Percentiles rank a stretch among this genome's conserved stretches.
phyloP scores from a whole-genome alignment of 768 basidiomycete species.

The Hypholoma sublateritium region DNA sequence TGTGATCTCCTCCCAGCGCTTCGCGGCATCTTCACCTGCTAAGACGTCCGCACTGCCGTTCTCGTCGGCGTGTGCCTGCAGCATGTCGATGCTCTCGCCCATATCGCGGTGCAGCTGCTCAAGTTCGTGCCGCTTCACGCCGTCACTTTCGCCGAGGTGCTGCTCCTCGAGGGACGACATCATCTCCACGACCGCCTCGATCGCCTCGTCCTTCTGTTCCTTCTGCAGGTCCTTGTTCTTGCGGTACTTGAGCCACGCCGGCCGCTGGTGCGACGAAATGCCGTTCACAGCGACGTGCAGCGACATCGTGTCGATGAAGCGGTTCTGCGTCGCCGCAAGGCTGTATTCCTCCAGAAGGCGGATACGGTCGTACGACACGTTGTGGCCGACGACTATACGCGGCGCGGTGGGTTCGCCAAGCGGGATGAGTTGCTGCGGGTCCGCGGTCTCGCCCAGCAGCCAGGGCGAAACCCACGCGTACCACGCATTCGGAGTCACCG shows the following conservation, averaged over 20 bases:
- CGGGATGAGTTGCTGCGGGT: conserved; percentile 71
- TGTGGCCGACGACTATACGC: conserved; percentile 87
- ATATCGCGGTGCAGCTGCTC: conserved; percentile 34
- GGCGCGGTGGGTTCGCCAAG: conserved; percentile 54
- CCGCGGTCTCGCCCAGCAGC: conserved; percentile 63
- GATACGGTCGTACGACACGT: conserved; percentile 90
- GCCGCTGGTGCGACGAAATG: conserved; percentile 92
- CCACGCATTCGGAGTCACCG: conserved; percentile 83
- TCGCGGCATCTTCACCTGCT: conserved; percentile 42
- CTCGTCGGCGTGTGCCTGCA: conserved; percentile 17
- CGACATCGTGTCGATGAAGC: conserved; percentile 94
- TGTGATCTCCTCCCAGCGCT: conserved; percentile 92
- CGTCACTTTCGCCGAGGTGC: conserved; percentile 37
- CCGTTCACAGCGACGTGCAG: conserved; percentile 93
- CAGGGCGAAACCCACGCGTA: conserved; percentile 97
- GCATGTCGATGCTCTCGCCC: conserved; percentile 34
- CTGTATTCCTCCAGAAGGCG: conserved; percentile 83
- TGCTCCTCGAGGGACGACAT: conserved; percentile 45
- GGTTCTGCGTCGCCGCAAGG: conserved; percentile 60
- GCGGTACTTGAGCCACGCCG: conserved; percentile 86
- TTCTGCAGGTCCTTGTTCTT: conserved; percentile 54
- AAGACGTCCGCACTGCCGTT: conserved; percentile 17
- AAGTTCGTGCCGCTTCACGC: conserved; percentile 35
- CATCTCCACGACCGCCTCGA: conserved; percentile 50
- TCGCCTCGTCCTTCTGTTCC: conserved; percentile 57